These are phyloP conservation scores for Dryadomyces quercus-mongolicae DNA, from an alignment of 2,329 filamentous ascomycete genomes.

Conservation along the genomic window DNA sequence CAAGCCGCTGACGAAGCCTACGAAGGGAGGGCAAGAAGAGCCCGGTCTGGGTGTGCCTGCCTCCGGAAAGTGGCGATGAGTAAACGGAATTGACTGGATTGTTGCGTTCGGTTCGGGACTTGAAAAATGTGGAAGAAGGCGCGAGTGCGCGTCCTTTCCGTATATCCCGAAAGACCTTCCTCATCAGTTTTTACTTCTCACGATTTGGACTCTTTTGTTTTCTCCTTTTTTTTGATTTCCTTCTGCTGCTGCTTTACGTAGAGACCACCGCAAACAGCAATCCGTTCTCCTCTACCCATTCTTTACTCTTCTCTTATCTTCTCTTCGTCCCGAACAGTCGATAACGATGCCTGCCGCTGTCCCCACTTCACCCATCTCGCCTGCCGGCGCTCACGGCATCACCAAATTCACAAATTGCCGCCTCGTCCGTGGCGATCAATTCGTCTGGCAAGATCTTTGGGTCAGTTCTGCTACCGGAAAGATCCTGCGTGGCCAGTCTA, in stretches of 20 bases:
- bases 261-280: neutral
- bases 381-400: constrained; percentile 36
- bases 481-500: constrained; percentile 58
- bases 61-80: neutral
- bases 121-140: too few relatives aligned
- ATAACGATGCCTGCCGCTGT: neutral
- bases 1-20: neutral
- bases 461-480: constrained; percentile 71
- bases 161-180: neutral
- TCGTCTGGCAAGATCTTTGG: constrained; percentile 78
- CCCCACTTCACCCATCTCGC: neutral
- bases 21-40: neutral
- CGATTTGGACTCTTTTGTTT: neutral
- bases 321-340: neutral
- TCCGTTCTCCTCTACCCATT: too few relatives aligned
- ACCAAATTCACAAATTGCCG: constrained; percentile 87
- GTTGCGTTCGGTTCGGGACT: neutral
- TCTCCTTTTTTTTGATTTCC: neutral
- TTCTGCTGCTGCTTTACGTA: neutral
- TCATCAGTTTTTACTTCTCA: neutral
- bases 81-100: neutral
- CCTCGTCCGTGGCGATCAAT: constrained; percentile 52
- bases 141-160: neutral
- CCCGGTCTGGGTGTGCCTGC: neutral
- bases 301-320: neutral